Conservation (phyloP, 306 rosid species). For the Urtica urens region DNA sequence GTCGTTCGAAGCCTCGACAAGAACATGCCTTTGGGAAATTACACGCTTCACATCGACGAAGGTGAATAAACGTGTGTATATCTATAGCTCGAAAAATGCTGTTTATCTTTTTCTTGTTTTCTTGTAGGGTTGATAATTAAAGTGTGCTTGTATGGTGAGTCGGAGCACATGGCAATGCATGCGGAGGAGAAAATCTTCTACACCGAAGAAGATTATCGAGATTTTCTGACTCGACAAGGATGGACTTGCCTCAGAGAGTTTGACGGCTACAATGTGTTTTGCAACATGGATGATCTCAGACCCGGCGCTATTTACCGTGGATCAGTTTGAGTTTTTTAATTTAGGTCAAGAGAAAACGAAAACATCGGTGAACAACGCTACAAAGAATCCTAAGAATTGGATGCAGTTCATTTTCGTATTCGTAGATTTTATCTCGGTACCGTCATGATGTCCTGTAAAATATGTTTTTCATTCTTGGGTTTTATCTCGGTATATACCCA, state of each 20-base stretch:
- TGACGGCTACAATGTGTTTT: constrained; percentile 69
- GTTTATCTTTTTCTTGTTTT: constrained; percentile 16
- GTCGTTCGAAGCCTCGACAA: constrained; percentile 82
- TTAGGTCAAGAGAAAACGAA: no score
- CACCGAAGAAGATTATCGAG: constrained; percentile 81
- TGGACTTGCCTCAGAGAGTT: constrained; percentile 76
- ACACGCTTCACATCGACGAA: constrained; percentile 93
- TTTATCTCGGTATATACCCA: no score
- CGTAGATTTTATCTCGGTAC: background rate
- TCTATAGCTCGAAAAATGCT: background rate
- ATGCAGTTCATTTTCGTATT: background rate
- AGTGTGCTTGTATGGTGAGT: constrained; percentile 66
- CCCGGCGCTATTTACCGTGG: constrained; percentile 86
- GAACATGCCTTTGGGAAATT: constrained; percentile 90
- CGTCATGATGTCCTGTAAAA: no score
- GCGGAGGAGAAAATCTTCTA: constrained; percentile 76
- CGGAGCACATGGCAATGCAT: constrained; percentile 68
- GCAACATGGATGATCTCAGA: constrained; percentile 83
- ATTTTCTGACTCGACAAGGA: constrained; percentile 61
- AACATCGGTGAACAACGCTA: no score
- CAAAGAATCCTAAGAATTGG: background rate
- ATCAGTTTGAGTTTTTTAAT: constrained; percentile 56
- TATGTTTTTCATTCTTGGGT: no score
- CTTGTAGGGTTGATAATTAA: constrained; percentile 73
- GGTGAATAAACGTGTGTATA: no score